phyloP scores from a whole-genome alignment of 352 stramenopile genomes.

The Globisporangium splendens region DNA sequence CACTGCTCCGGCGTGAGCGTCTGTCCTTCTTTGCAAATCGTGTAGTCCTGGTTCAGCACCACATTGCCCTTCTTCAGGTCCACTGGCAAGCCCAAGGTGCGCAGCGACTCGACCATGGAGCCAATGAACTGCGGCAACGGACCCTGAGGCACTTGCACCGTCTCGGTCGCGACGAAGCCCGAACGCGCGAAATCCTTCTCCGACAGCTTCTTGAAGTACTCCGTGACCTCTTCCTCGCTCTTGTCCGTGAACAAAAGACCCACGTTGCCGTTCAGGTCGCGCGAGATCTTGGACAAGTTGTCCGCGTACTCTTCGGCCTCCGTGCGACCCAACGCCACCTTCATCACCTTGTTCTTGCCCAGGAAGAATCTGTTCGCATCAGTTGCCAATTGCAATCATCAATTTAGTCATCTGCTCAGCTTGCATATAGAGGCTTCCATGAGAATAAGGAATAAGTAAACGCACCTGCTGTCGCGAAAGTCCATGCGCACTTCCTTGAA shows the following conservation, averaged over 20 bases:
- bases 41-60: constrained; percentile 89
- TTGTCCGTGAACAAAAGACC: constrained; percentile 96
- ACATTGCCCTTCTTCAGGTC: constrained; percentile 96
- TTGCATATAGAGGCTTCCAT: background rate
- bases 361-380: constrained; percentile 92
- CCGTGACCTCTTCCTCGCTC: constrained; percentile 78
- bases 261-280: constrained; percentile 91
- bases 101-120: constrained; percentile 96
- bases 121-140: constrained; percentile 92
- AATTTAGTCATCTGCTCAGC: background rate
- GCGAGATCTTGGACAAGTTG: constrained; percentile 90
- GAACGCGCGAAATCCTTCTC: constrained; percentile 94
- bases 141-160: constrained; percentile 86
- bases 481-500: constrained; percentile 98
- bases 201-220: constrained; percentile 91
- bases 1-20: constrained; percentile 94
- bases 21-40: constrained; percentile 94
- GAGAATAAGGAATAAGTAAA: background rate
- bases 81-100: constrained; percentile 93
- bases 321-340: constrained; percentile 93
- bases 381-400: background rate
- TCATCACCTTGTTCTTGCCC: constrained; percentile 99
- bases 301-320: constrained; percentile 97
- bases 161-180: constrained; percentile 89
- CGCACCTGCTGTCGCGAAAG: constrained; percentile 90